Conservation (phyloP, 2,329 filamentous ascomycete genomes). For the Coniochaeta sp. region DNA sequence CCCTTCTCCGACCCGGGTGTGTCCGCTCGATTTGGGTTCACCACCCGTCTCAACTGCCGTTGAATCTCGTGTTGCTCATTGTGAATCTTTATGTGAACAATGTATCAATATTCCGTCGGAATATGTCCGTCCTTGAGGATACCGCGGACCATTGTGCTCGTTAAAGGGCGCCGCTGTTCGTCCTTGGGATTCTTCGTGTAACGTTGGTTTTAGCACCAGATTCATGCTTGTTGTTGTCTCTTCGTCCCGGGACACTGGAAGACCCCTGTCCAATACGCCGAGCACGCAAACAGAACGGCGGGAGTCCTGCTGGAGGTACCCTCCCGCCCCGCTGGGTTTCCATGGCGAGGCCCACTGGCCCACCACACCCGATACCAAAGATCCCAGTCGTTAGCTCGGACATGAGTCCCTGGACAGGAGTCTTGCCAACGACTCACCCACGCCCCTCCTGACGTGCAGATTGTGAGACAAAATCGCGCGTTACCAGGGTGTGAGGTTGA, state of each 20-base stretch:
- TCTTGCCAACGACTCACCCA: not conserved
- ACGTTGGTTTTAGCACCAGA: not conserved
- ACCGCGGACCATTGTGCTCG: not conserved
- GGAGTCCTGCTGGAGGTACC: conserved; percentile 9
- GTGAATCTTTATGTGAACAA: not conserved
- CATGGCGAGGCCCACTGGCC: not conserved
- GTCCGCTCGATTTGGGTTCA: not conserved
- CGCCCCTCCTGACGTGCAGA: conserved; percentile 9
- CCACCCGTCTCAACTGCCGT: not conserved
- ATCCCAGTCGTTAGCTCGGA: not conserved
- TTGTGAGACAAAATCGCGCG: not conserved
- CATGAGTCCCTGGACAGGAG: conserved; percentile 6
- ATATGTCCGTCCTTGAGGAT: not conserved
- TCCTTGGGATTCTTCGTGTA: not conserved
- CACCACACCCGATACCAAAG: not conserved
- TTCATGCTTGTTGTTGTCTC: not conserved
- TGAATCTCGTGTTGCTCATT: not conserved
- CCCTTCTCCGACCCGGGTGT: not conserved
- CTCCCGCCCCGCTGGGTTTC: conserved; percentile 7
- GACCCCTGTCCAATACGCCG: conserved; percentile 14
- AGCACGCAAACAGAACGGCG: conserved; percentile 12
- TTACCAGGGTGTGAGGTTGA: not conserved
- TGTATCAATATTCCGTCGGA: not conserved
- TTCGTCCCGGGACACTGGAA: not conserved
- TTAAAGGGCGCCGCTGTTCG: no score